Base-by-base conservation (phyloP, 257 asterid genomes). In the Solanum microdontum region DNA sequence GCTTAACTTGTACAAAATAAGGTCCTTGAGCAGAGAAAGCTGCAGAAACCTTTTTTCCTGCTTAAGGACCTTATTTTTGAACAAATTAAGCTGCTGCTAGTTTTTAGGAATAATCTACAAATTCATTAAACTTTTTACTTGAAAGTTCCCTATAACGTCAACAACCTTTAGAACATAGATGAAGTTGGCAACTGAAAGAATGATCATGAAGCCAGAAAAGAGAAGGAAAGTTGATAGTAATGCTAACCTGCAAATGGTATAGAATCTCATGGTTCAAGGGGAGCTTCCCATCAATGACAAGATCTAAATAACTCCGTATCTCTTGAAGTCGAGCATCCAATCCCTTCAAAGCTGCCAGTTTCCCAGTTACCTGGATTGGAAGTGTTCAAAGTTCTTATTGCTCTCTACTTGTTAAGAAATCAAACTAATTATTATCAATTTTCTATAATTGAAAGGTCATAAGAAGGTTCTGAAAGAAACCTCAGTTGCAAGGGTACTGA, bases 401-500 rank as follows among this genome's bases (percentile, higher is more conserved):
- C 14, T 33, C 68, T 45, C 28, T 80, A 80, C 68, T 80, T 17
- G 68, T 28, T 28, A 80, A 80, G 74, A 84, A 6, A 62, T 45
- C 45, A 64, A 11, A 84, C 39, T 26, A 2, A 60, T 10, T 23
- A 26, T 9, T 55, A 37, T 66, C 39, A 39, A 8, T 69, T 69
- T 87, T 21, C 24, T 55, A 33, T 28, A 23, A 76, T 72, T 39
- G 12, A 82, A 3, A 62, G 24, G 14, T 64, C 58, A 28, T 37
- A 45, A 88, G 48, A 88, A 89, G 93, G 95, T 97, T 96, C 98
- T 17, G 98, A 70, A 37, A 87, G 30, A 87, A 89, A 95, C 99
- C 98, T 96, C 99, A 26, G 98, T 94, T 66, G 99, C 99, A 77
- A 96, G 98, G 86, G 99, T 96, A 88, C 98, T 96, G 91, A 96